Conservation (phyloP, 306 rosid species). For the Casuarina equisetifolia region DNA sequence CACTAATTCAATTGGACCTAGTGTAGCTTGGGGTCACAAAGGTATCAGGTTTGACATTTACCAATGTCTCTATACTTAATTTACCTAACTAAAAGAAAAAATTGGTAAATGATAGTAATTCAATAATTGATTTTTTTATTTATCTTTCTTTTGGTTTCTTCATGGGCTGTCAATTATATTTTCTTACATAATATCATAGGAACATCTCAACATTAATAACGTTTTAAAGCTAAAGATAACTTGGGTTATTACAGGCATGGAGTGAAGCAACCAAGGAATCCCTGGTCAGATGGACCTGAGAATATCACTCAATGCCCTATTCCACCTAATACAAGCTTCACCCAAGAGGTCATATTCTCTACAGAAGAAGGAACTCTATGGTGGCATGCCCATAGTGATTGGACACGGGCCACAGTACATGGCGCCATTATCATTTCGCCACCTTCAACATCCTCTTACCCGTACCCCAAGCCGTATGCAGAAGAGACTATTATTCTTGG, state of each 20-base stretch:
- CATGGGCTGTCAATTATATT: no score
- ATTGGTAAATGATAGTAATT: no score
- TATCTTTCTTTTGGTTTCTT: no score
- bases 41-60: no score
- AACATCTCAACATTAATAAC: no score
- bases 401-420: not conserved
- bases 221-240: no score
- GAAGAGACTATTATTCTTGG: not conserved
- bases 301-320: constrained; percentile 4
- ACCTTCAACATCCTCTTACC: not conserved
- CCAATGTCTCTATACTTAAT: no score
- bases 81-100: no score
- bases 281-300: constrained; percentile 10
- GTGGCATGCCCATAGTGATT: constrained; percentile 12
- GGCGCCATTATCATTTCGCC: not conserved
- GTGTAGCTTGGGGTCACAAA: no score
- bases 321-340: not conserved
- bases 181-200: no score
- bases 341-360: not conserved
- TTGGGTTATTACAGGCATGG: not conserved
- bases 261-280: not conserved
- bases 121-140: no score
- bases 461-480: not conserved
- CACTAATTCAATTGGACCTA: no score
- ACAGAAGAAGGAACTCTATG: not conserved